Evolutionary conservation across 2,329 filamentous ascomycete genomes (phyloP).

Genomic region (Colletotrichum karsti): DNA sequence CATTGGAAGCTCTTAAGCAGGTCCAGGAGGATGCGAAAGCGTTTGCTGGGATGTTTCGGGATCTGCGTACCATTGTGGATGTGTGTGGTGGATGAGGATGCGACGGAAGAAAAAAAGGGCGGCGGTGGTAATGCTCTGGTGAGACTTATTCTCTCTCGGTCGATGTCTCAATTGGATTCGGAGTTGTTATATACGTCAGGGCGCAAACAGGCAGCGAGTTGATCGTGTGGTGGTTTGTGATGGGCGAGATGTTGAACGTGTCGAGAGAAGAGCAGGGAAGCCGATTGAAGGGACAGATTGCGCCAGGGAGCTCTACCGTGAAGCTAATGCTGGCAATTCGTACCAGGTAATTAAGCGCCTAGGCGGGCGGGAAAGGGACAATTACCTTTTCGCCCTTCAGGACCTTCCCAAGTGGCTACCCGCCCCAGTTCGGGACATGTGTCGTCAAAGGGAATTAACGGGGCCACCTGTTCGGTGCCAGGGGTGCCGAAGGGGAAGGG

Average conservation of each 20-base stretch:
- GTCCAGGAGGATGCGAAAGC: not conserved
- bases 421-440: constrained; percentile 30
- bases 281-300: constrained; percentile 30
- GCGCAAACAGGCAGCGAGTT: not conserved
- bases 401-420: constrained; percentile 2
- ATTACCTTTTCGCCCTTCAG: constrained; percentile 16
- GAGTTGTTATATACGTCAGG: constrained; percentile 1
- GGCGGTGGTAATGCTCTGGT: not conserved
- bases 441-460: constrained; percentile 30
- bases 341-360: not conserved
- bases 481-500: constrained; percentile 15
- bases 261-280: constrained; percentile 29
- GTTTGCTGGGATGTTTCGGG: not conserved
- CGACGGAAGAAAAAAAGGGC: not conserved
- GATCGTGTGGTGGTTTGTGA: not conserved
- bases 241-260: constrained; percentile 1
- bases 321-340: not conserved
- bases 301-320: constrained; percentile 16
- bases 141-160: not conserved
- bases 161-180: not conserved
- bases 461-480: constrained; percentile 13
- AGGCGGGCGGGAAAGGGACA: not conserved
- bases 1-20: not conserved
- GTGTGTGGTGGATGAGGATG: not conserved
- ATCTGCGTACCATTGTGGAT: constrained; percentile 32